Evolutionary conservation across 1,284 basidiomycete genomes (phyloP).

Genomic region (Laetiporus sulphureus): DNA sequence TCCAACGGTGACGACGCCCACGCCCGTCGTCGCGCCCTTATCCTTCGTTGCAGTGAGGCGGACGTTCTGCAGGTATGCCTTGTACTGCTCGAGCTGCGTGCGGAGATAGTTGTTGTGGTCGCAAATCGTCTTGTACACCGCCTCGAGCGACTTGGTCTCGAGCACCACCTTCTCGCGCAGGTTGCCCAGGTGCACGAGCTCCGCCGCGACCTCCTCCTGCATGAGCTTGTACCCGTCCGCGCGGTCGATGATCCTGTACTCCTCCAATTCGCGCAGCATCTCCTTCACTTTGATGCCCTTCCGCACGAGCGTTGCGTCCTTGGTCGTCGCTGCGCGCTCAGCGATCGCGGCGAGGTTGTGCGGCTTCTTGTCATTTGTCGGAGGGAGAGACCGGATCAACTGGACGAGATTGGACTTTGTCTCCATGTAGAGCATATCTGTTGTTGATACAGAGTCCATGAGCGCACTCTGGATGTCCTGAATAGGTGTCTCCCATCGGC

Average conservation of each 20-base stretch:
- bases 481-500: slow-evolving; percentile 98
- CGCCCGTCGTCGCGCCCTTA: slow-evolving; percentile 76
- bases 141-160: slow-evolving; percentile 89
- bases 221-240: slow-evolving; percentile 87
- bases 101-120: slow-evolving; percentile 98
- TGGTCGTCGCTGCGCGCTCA: slow-evolving; percentile 93
- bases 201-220: slow-evolving; percentile 94
- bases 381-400: slow-evolving; percentile 91
- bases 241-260: slow-evolving; percentile 81
- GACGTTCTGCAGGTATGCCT: slow-evolving; percentile 98
- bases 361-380: slow-evolving; percentile 77
- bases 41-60: slow-evolving; percentile 85
- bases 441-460: slow-evolving; percentile 96
- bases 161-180: slow-evolving; percentile 91
- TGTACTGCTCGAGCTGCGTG: slow-evolving; percentile 97
- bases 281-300: slow-evolving; percentile 99
- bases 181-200: slow-evolving; percentile 94
- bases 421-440: slow-evolving; percentile 99
- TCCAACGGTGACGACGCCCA: slow-evolving; percentile 93
- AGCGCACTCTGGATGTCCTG: slow-evolving; percentile 95
- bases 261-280: slow-evolving; percentile 94
- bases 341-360: slow-evolving; percentile 89
- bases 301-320: slow-evolving; percentile 90
- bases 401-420: slow-evolving; percentile 99
- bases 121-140: slow-evolving; percentile 98